These are phyloP conservation scores for Acrodontium crateriforme DNA, from an alignment of 2,329 filamentous ascomycete species.

Conservation along the genomic window DNA sequence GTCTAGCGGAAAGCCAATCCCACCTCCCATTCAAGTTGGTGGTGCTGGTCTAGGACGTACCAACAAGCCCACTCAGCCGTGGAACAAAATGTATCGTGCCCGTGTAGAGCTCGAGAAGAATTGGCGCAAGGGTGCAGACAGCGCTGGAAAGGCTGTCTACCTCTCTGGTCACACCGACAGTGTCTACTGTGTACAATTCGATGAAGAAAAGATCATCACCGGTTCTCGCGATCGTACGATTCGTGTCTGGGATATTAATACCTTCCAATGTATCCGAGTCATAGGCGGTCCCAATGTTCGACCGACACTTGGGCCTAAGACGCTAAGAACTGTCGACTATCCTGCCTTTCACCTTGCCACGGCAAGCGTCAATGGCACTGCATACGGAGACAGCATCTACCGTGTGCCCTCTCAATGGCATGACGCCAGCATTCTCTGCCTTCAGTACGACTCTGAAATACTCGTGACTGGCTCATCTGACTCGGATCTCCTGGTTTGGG, in stretches of 20 bases:
- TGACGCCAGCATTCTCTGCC: conserved; percentile 81
- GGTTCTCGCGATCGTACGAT: conserved; percentile 93
- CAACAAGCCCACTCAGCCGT: conserved; percentile 52
- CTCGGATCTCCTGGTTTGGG: conserved; percentile 80
- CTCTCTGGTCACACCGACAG: conserved; percentile 89
- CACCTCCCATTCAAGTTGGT: conserved; percentile 33
- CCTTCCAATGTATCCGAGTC: conserved; percentile 68
- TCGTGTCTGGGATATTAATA: conserved; percentile 89
- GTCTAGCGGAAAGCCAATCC: too few relatives aligned
- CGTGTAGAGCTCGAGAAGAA: conserved; percentile 61
- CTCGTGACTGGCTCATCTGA: conserved; percentile 94
- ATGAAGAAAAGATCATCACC: conserved; percentile 95
- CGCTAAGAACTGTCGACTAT: conserved; percentile 29
- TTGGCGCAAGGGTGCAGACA: conserved; percentile 55
- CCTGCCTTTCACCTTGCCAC: conserved; percentile 25
- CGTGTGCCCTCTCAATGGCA: conserved; percentile 48
- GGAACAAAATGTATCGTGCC: conserved; percentile 72
- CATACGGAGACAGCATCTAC: conserved; percentile 33
- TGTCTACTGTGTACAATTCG: conserved; percentile 96
- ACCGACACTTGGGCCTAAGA: conserved; percentile 33
- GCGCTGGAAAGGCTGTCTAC: conserved; percentile 66
- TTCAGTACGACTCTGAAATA: conserved; percentile 87
- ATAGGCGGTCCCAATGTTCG: conserved; percentile 61
- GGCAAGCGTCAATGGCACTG: conserved; percentile 34
- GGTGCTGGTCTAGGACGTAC: conserved; percentile 37